These are phyloP conservation scores for Citrullus mucosospermus DNA, from an alignment of 306 rosid genomes.

Conservation along the genomic window DNA sequence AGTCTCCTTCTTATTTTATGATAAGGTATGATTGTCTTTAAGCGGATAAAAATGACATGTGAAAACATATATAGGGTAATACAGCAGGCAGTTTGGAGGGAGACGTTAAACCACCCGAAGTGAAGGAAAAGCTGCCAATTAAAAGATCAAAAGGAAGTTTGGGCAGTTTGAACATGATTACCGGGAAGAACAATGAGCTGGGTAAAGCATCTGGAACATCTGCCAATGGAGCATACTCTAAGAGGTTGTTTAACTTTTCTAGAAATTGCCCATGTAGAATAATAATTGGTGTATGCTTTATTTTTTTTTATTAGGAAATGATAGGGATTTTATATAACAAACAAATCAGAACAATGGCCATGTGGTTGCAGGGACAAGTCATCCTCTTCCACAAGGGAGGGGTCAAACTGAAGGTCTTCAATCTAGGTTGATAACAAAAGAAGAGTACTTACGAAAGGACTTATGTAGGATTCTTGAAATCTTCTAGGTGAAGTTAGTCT, in stretches of 20 bases:
- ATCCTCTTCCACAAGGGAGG: not conserved
- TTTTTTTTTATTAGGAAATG: not conserved
- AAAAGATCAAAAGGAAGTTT: constrained; percentile 98
- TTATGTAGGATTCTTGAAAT: no score
- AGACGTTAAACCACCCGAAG: constrained; percentile 71
- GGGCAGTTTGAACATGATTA: constrained; percentile 97
- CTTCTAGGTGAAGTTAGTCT: no score
- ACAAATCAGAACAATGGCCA: not conserved
- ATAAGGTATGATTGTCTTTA: constrained; percentile 11
- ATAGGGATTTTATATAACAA: not conserved
- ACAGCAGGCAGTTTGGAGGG: constrained; percentile 71
- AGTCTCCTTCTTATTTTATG: constrained; percentile 23
- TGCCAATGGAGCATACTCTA: constrained; percentile 72
- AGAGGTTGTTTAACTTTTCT: constrained; percentile 42
- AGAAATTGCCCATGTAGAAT: not conserved
- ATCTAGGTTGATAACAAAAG: not conserved
- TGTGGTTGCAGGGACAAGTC: not conserved
- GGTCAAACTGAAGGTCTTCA: not conserved
- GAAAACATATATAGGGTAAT: constrained; percentile 50
- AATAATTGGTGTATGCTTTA: not conserved
- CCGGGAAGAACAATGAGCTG: constrained; percentile 74
- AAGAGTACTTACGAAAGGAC: not conserved
- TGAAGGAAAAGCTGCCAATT: constrained; percentile 82
- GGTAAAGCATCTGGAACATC: constrained; percentile 68
- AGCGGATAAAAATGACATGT: constrained; percentile 17